These are phyloP conservation scores for Aspergillus glaucus DNA, from an alignment of 2,329 filamentous ascomycete genomes.

Conservation along the genomic window DNA sequence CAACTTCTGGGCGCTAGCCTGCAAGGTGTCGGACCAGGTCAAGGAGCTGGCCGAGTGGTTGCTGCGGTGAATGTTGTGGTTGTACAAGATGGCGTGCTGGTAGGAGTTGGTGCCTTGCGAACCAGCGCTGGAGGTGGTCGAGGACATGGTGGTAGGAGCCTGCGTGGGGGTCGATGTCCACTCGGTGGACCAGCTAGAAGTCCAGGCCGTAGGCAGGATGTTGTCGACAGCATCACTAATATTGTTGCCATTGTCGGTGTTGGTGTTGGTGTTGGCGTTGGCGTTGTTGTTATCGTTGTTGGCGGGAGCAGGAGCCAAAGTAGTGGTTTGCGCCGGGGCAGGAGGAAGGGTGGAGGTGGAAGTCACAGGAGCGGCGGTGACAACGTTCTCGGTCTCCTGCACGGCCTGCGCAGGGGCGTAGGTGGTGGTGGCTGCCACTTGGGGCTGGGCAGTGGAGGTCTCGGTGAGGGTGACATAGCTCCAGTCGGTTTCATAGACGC, in stretches of 20 bases:
- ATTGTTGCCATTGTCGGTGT: neutral
- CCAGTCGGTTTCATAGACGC: constrained; percentile 31
- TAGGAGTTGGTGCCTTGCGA: constrained; percentile 27
- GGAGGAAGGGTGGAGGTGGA: constrained; percentile 1
- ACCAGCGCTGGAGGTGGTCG: constrained; percentile 37
- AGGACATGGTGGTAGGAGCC: constrained; percentile 17
- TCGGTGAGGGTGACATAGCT: constrained; percentile 31
- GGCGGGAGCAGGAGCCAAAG: constrained; percentile 1
- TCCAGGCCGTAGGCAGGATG: neutral
- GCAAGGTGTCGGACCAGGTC: constrained; percentile 60
- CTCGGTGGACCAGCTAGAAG: constrained; percentile 2
- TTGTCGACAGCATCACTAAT: neutral
- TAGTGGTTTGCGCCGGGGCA: constrained; percentile 1
- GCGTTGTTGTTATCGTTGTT: neutral
- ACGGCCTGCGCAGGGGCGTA: constrained; percentile 5
- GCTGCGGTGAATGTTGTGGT: constrained; percentile 80
- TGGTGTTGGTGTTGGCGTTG: too few species aligned
- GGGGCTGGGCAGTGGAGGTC: constrained; percentile 22
- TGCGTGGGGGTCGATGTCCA: constrained; percentile 4
- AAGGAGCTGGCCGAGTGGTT: constrained; percentile 69
- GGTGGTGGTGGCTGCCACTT: constrained; percentile 7
- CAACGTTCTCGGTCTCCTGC: neutral
- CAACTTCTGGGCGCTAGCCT: constrained; percentile 56
- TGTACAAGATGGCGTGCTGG: constrained; percentile 46
- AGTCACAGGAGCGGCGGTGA: neutral